Percentiles rank a stretch among this genome's conserved stretches.
Conservation (phyloP, 2,329 filamentous ascomycete species). For the Pestalotiopsis sp. region DNA sequence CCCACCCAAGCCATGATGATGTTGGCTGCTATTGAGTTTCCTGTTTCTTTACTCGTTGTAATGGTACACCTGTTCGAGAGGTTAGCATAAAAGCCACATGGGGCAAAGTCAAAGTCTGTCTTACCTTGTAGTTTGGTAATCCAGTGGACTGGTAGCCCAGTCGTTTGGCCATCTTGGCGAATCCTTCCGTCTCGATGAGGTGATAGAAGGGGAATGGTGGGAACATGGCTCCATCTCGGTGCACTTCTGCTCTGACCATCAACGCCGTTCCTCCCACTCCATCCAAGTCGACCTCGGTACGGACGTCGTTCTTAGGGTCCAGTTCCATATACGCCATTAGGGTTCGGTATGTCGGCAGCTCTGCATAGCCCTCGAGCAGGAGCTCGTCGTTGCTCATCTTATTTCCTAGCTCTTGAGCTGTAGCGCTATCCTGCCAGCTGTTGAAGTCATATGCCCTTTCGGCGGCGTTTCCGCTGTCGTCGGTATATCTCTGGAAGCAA, state of each 20-base stretch:
- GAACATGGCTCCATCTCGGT: conserved; percentile 98
- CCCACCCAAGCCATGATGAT: neutral
- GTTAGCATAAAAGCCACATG: neutral
- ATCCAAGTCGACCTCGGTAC: conserved; percentile 74
- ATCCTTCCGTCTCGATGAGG: conserved; percentile 96
- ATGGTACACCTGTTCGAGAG: conserved; percentile 69
- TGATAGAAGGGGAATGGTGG: conserved; percentile 95
- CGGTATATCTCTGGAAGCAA: conserved; percentile 85
- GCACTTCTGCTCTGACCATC: conserved; percentile 93
- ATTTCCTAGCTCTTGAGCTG: conserved; percentile 71
- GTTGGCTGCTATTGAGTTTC: neutral
- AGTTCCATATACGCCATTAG: conserved; percentile 84
- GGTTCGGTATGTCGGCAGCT: conserved; percentile 88
- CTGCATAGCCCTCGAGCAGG: conserved; percentile 86
- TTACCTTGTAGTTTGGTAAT: conserved; percentile 95
- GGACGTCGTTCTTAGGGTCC: conserved; percentile 52
- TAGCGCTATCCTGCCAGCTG: conserved; percentile 90
- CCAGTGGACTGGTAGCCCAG: conserved; percentile 84
- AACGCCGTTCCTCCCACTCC: conserved; percentile 92
- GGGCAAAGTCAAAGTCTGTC: conserved; percentile 25
- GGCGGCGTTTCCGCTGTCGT: conserved; percentile 69
- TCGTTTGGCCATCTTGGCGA: conserved; percentile 92
- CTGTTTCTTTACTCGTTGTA: conserved; percentile 71
- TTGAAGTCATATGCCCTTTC: conserved; percentile 95
- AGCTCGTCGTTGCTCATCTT: conserved; percentile 92